A percentile compares a stretch with the other conserved stretches of the same genome.
These are phyloP conservation scores for Mortierella sp. DNA, from an alignment of 371 early-diverging fungal species.

Conservation along the genomic window DNA sequence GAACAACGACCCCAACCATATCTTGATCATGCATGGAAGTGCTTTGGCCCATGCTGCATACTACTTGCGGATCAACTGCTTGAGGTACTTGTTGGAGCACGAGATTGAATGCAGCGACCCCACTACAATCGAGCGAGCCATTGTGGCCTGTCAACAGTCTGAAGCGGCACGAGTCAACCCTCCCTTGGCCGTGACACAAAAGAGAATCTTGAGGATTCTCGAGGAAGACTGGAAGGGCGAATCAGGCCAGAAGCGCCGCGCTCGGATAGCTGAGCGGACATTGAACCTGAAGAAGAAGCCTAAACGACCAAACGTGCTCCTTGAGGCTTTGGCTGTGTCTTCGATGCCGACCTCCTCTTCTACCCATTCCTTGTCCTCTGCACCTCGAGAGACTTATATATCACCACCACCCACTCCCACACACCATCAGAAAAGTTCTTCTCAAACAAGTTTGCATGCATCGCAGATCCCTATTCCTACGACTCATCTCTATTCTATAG, in stretches of 20 bases:
- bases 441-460: background rate
- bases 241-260: slow-evolving; percentile 23
- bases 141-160: slow-evolving; percentile 45
- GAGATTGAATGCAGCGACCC: slow-evolving; percentile 56
- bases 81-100: slow-evolving; percentile 43
- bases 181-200: slow-evolving; percentile 22
- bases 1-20: slow-evolving; percentile 42
- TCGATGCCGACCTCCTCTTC: background rate
- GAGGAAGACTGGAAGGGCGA: slow-evolving; percentile 39
- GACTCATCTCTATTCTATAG: slow-evolving; percentile 35
- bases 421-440: background rate
- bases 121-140: slow-evolving; percentile 35
- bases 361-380: background rate
- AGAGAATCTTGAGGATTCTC: slow-evolving; percentile 25
- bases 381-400: background rate
- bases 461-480: slow-evolving; percentile 32
- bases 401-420: background rate
- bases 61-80: slow-evolving; percentile 34
- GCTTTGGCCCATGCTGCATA: slow-evolving; percentile 49
- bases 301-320: slow-evolving; percentile 20
- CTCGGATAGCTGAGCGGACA: slow-evolving; percentile 34
- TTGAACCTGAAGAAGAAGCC: slow-evolving; percentile 37
- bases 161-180: slow-evolving; percentile 40
- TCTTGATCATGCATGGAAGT: slow-evolving; percentile 43
- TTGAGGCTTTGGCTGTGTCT: slow-evolving; percentile 29